These are phyloP conservation scores for Eleusine coracana DNA, from an alignment of 176 grass and related monocot genomes.

Conservation along the genomic window DNA sequence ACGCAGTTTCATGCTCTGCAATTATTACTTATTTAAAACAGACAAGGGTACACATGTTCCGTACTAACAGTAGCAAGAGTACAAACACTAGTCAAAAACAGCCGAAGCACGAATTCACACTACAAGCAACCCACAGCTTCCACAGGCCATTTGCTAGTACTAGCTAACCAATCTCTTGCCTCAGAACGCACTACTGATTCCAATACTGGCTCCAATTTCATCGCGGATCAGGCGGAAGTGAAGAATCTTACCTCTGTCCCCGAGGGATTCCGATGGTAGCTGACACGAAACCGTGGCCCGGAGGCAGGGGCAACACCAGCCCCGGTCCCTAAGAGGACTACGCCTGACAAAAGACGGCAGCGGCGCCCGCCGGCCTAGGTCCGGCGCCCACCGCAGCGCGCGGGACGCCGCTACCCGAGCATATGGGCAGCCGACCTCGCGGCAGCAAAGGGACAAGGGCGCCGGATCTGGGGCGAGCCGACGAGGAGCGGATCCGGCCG, in stretches of 20 bases:
- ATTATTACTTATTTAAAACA: not conserved
- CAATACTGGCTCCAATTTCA: not conserved
- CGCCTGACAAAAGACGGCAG: too few species aligned
- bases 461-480: not conserved
- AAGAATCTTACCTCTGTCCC: constrained; percentile 11
- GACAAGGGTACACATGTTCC: not conserved
- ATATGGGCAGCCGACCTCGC: not conserved
- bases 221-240: not conserved
- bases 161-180: not conserved
- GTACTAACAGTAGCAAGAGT: not conserved
- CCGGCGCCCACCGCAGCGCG: constrained; percentile 2
- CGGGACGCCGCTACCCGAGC: not conserved
- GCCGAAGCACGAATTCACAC: not conserved
- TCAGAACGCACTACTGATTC: not conserved
- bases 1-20: not conserved
- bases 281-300: not conserved
- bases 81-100: not conserved
- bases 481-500: not conserved
- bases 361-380: not conserved
- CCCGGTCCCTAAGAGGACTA: not conserved
- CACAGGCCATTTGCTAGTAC: not conserved
- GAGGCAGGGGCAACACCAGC: not conserved
- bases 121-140: not conserved
- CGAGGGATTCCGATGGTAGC: not conserved
- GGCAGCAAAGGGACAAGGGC: not conserved